Conservation (phyloP, 2,329 filamentous ascomycete species). For the Hypomyces perniciosus region DNA sequence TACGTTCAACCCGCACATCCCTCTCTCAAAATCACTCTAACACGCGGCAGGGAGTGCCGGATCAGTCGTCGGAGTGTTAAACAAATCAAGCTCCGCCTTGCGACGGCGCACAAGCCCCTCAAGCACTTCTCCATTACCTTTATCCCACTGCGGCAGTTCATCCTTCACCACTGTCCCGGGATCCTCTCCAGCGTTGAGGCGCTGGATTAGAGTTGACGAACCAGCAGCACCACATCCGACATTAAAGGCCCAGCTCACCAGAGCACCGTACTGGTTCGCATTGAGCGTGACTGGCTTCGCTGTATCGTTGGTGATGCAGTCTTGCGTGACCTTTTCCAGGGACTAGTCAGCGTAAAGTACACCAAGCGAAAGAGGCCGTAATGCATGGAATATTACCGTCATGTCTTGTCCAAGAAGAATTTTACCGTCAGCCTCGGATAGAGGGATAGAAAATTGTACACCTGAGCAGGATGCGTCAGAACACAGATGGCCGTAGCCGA, state of each 20-base stretch:
- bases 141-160: slow-evolving; percentile 44
- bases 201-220: slow-evolving; percentile 35
- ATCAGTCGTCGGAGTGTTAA: slow-evolving; percentile 2
- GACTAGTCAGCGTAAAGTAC: not conserved
- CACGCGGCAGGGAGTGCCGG: not conserved
- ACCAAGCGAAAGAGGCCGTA: slow-evolving; percentile 1
- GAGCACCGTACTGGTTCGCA: slow-evolving; percentile 46
- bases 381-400: slow-evolving; percentile 7
- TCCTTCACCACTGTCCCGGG: slow-evolving; percentile 34
- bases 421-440: slow-evolving; percentile 34
- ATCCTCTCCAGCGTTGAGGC: slow-evolving; percentile 39
- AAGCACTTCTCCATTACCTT: slow-evolving; percentile 33
- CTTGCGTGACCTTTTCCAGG: not conserved
- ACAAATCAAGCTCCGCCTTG: slow-evolving; percentile 37
- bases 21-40: not conserved
- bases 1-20: not conserved
- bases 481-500: slow-evolving; percentile 48
- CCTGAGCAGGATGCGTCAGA: slow-evolving; percentile 35
- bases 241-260: slow-evolving; percentile 48
- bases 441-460: slow-evolving; percentile 39
- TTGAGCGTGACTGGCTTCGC: slow-evolving; percentile 23
- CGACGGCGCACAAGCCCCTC: slow-evolving; percentile 37
- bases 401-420: slow-evolving; percentile 36
- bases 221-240: slow-evolving; percentile 37
- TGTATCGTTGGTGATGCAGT: slow-evolving; percentile 18